phyloP scores from a whole-genome alignment of 2,329 filamentous ascomycete species.

The Monosporascus ibericus region DNA sequence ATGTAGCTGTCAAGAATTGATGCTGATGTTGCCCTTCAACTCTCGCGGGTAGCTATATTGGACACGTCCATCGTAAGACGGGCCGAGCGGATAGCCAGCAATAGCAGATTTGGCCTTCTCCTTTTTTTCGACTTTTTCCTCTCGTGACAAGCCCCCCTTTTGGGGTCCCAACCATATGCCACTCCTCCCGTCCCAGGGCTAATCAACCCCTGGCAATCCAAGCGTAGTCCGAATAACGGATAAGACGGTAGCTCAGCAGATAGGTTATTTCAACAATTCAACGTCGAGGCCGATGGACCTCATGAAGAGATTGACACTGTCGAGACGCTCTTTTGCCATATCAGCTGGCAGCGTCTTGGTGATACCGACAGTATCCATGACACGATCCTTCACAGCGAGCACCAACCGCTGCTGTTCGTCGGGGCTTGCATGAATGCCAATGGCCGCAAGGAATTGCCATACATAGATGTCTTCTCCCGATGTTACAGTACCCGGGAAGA shows the following conservation, averaged over 20 bases:
- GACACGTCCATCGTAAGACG: no score
- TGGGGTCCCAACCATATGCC: no score
- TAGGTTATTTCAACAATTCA: slow-evolving; percentile 51
- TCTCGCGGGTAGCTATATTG: no score
- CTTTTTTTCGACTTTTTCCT: no score
- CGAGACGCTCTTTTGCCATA: slow-evolving; percentile 75
- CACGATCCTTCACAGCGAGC: slow-evolving; percentile 92
- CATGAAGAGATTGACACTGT: slow-evolving; percentile 98
- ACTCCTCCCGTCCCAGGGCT: background rate
- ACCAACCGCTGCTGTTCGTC: slow-evolving; percentile 95
- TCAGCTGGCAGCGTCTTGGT: slow-evolving; percentile 85
- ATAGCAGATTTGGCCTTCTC: no score
- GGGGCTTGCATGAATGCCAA: slow-evolving; percentile 86
- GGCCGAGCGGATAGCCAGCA: no score
- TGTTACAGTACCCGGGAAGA: slow-evolving; percentile 89
- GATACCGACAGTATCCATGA: slow-evolving; percentile 88
- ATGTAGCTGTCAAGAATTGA: no score
- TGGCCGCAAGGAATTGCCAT: slow-evolving; percentile 94
- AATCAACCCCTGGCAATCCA: background rate
- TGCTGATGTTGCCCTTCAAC: no score
- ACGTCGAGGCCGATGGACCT: slow-evolving; percentile 97
- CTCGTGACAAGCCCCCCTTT: no score
- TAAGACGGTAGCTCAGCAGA: slow-evolving; percentile 1
- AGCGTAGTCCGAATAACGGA: background rate
- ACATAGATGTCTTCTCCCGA: slow-evolving; percentile 92